These are phyloP conservation scores for Corchorus olitorius DNA, from an alignment of 345 rosid genomes.

Conservation along the genomic window DNA sequence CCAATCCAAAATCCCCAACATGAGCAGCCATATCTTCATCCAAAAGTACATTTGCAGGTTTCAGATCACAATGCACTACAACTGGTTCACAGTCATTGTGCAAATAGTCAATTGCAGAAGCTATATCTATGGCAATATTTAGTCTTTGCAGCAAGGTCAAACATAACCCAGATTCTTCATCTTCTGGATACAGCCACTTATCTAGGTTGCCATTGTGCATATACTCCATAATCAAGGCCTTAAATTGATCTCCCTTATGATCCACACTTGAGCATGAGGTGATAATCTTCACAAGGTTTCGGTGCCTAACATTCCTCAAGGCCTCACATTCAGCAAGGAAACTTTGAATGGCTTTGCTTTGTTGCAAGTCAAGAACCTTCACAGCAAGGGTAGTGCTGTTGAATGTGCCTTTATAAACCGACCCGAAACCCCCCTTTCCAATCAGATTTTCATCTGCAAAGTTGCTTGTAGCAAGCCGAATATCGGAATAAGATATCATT, in stretches of 20 bases:
- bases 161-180: slow-evolving; percentile 6
- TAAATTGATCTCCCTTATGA: slow-evolving; percentile 48
- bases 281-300: slow-evolving; percentile 53
- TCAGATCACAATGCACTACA: slow-evolving; percentile 34
- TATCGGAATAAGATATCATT: slow-evolving; percentile 14
- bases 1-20: slow-evolving; percentile 35
- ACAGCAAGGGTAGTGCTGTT: slow-evolving; percentile 25
- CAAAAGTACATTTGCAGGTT: slow-evolving; percentile 35
- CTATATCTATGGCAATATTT: slow-evolving; percentile 18
- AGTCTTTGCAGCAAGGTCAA: slow-evolving; percentile 14
- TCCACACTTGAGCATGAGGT: slow-evolving; percentile 56
- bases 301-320: slow-evolving; percentile 41
- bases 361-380: slow-evolving; percentile 43
- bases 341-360: slow-evolving; percentile 45
- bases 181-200: slow-evolving; percentile 36
- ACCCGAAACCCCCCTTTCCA: slow-evolving; percentile 36
- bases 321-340: slow-evolving; percentile 52
- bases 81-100: background rate
- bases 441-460: slow-evolving; percentile 30
- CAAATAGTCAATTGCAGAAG: slow-evolving; percentile 20
- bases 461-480: slow-evolving; percentile 30
- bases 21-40: slow-evolving; percentile 30
- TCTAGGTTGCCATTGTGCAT: slow-evolving; percentile 55
- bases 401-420: slow-evolving; percentile 30
- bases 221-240: slow-evolving; percentile 48